Evolutionary conservation across 352 stramenopile genomes (phyloP).

Genomic region (Hyaloperonospora arabidopsidis): DNA sequence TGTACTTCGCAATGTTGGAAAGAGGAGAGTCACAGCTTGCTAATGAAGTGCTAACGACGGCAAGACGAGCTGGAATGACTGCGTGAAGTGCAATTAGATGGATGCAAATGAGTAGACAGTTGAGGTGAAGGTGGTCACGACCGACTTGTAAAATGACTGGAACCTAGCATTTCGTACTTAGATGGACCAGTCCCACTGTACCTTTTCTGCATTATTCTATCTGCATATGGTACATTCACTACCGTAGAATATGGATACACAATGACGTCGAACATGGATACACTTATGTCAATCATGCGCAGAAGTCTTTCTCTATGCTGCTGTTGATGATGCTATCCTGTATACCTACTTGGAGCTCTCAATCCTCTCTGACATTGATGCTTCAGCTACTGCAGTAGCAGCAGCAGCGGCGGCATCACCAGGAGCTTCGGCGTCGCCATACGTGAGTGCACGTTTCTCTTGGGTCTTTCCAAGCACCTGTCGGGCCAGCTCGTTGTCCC

Average conservation of each 20-base stretch:
- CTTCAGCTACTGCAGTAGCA: constrained; percentile 8
- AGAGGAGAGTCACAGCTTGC: constrained; percentile 5
- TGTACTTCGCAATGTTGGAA: constrained; percentile 10
- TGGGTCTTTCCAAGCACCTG: constrained; percentile 51
- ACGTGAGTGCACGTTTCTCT: constrained; percentile 72
- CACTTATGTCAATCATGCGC: background rate
- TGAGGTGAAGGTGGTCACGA: constrained; percentile 6
- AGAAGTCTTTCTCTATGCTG: constrained; percentile 9
- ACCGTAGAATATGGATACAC: background rate
- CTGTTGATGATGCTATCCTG: background rate
- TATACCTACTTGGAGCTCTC: constrained; percentile 22
- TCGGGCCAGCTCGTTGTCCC: constrained; percentile 41
- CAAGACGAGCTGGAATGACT: constrained; percentile 6
- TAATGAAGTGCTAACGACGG: background rate
- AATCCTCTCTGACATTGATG: constrained; percentile 13
- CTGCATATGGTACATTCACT: background rate
- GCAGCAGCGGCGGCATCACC: constrained; percentile 61
- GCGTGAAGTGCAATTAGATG: constrained; percentile 2
- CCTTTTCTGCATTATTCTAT: background rate
- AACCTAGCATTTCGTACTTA: constrained; percentile 33
- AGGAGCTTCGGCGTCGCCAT: constrained; percentile 58
- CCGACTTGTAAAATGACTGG: constrained; percentile 40
- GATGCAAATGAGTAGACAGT: constrained; percentile 3
- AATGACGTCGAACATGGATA: constrained; percentile 4
- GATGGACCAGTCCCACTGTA: constrained; percentile 2